Evolutionary conservation across 2,329 filamentous ascomycete species (phyloP), one percentile per base, ranked within the genome.

Genomic region (Corniculantispora saksenae): DNA sequence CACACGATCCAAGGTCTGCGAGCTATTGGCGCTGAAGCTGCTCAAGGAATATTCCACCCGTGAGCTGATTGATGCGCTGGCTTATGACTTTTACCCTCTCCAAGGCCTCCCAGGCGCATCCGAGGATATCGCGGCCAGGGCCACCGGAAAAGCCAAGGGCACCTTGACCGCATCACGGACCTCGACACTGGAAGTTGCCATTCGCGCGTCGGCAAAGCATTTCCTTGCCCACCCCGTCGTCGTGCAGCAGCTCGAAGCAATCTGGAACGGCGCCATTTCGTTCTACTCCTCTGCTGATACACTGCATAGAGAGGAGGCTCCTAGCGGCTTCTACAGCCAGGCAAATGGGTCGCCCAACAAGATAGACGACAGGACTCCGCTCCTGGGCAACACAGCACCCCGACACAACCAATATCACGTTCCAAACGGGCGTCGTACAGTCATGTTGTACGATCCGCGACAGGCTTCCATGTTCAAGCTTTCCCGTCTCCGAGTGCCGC

Each of bases 221-320:
- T 97, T 97, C 70, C 83, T 98, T 6, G 91, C 94, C 10, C 94
- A 97, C 73, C 94, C 94, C 0, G 82, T 97, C 3, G 93, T 97
- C 0, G 91, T 97, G 10, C 93, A 96, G 76, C 94, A 97, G 74
- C 83, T 98, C n/a, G 93, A 97, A 77, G 94, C 93, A 53, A 97
- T 98, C 67, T 98, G 94, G 94, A 94, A 93, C 23, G 94, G 94
- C 32, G 94, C 91, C 21, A 95, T 98, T 69, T 93, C 95, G 69
- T 97, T 98, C 73, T 93, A 97, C 77, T 95, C 93, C 1, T 88
- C 90, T 15, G 92, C 93, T 6, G 94, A 97, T 75, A 91, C 86
- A 69, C 80, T 97, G 27, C 94, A 97, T 75, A 89, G 93, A 56
- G 83, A 82, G 71, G 65, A 75, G 61, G 64, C 75, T 7, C 71